Evolutionary conservation across 768 basidiomycete genomes (phyloP), one percentile per base, ranked within the genome.

Genomic region (Chalciporus chontae): DNA sequence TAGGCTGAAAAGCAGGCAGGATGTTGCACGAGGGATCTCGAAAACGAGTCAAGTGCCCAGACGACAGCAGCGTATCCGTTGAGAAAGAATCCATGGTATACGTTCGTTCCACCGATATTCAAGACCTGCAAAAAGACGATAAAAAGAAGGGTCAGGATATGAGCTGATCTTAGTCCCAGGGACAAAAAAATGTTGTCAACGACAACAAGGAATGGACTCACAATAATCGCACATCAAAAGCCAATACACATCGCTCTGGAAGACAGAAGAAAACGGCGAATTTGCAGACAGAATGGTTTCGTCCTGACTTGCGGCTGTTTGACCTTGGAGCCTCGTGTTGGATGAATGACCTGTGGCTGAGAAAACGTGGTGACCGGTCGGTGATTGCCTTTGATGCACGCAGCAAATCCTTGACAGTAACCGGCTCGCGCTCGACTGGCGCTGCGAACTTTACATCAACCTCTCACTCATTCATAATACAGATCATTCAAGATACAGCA

Each of bases 11-110:
- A 10, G 46, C 27, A 4, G 53, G 45, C n/a, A 48, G 21, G 34
- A 36, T 45, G 49, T 43, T 39, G 37, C 51, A 47, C 43, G 52
- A 26, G 18, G 55, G 45, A 43, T 27, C 50, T 44, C 40, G 47
- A 39, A 46, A 40, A 31, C 46, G 47, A 29, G 49, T 19, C 13
- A 47, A 19, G 34, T 52, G 45, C 24, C 58, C 45, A 21, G 61
- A 48, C 21, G 62, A 54, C 36, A 47, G 50, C 14, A 56, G 61
- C 61, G 67, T 58, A 60, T 69, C 57, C 62, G 63, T n/a, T 48
- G 67, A 47, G 45, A 51, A 59, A 36, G 48, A 47, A 51, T 62
- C 65, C 66, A 67, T 67, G 63, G 62, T 67, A 65, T 67, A 59
- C 62, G 57, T 54, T 55, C 51, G 52, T 63, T 65, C 54, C 53